Conservation (phyloP, 257 asterid species). For the Ballota nigra region DNA sequence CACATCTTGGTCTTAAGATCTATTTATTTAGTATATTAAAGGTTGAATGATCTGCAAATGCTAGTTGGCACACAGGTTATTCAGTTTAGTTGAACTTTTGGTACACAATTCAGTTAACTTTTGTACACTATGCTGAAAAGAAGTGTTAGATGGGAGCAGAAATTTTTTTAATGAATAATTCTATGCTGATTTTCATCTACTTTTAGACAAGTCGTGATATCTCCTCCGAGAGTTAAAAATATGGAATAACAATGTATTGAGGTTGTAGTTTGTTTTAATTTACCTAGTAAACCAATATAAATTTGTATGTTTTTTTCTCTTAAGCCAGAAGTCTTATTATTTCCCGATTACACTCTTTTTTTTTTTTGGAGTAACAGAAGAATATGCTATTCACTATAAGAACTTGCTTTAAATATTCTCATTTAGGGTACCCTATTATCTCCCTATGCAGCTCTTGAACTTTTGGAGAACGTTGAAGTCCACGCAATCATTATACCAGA, state of each 20-base stretch:
- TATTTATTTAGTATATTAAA: too few species aligned
- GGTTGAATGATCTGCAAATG: too few species aligned
- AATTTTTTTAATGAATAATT: too few species aligned
- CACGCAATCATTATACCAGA: slow-evolving; percentile 35
- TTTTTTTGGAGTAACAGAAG: too few species aligned
- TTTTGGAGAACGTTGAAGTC: slow-evolving; percentile 34
- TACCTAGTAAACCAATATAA: too few species aligned
- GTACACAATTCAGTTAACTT: too few species aligned
- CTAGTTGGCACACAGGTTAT: too few species aligned
- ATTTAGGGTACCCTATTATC: neutral
- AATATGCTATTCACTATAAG: neutral
- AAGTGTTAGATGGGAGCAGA: too few species aligned
- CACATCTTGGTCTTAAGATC: too few species aligned
- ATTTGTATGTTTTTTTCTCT: neutral
- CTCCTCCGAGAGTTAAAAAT: neutral
- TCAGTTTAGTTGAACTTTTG: too few species aligned
- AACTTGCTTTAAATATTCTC: neutral
- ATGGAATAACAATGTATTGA: neutral
- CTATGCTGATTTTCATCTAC: neutral
- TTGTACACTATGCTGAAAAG: too few species aligned
- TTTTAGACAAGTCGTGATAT: neutral
- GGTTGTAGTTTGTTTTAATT: neutral
- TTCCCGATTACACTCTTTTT: neutral
- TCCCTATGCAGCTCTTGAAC: slow-evolving; percentile 38
- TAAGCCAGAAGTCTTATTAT: neutral